Conservation (phyloP, 83 land plant genomes). For the Picea abies region DNA sequence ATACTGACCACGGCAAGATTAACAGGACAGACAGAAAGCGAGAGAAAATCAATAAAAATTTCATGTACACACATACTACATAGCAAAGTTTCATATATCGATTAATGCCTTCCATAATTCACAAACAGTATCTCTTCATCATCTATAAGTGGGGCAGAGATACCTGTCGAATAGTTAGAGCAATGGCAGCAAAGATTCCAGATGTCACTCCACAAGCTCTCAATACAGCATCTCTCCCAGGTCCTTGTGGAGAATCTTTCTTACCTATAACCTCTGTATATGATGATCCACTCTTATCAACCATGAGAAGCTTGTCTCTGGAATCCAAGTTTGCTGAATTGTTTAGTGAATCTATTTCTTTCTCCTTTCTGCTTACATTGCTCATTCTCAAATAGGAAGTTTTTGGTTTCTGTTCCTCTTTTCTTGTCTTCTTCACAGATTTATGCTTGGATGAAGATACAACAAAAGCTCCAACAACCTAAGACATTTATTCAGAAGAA, state of each 20-base stretch:
- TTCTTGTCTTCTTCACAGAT: conserved; percentile 28
- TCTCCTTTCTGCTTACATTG: conserved; percentile 6
- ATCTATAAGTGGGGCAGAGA: background rate
- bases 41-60: background rate
- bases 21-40: background rate
- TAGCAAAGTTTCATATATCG: background rate
- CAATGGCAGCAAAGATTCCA: conserved; percentile 39
- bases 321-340: conserved; percentile 7
- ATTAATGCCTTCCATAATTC: background rate
- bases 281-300: conserved; percentile 14
- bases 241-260: background rate
- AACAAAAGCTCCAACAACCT: conserved; percentile 15
- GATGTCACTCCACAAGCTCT: conserved; percentile 62
- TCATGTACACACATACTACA: background rate
- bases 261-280: background rate
- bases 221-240: conserved; percentile 50
- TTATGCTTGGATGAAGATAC: conserved; percentile 28
- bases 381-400: background rate
- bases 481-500: conserved; percentile 14
- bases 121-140: background rate
- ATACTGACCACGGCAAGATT: background rate
- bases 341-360: background rate
- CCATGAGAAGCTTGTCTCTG: background rate
- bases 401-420: conserved; percentile 1
- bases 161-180: conserved; percentile 57